phyloP scores from a whole-genome alignment of 2,329 filamentous ascomycete genomes.

The Penicillium janthinellum region DNA sequence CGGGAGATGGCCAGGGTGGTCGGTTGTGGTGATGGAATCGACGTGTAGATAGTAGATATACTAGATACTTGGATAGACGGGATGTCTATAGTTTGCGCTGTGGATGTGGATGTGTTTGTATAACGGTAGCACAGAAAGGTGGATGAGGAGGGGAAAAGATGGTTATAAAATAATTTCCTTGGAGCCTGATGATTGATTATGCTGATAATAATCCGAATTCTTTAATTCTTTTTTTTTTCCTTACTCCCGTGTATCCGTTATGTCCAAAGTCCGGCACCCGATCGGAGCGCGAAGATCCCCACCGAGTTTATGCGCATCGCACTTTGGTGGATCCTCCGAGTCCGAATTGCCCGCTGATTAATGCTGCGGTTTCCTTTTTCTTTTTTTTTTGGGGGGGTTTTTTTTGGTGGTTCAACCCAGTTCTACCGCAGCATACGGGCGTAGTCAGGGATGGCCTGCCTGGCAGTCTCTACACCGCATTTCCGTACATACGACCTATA shows the following conservation, averaged over 20 bases:
- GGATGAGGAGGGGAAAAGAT: neutral
- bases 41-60: neutral
- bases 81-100: neutral
- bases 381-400: neutral
- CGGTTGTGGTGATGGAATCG: neutral
- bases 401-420: too few relatives aligned
- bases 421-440: too few relatives aligned
- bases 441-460: neutral
- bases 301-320: conserved; percentile 12
- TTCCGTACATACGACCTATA: neutral
- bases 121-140: neutral
- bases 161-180: conserved; percentile 8
- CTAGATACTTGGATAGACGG: too few relatives aligned
- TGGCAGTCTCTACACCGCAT: conserved; percentile 1
- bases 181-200: conserved; percentile 1
- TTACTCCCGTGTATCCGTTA: conserved; percentile 18
- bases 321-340: conserved; percentile 16
- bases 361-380: conserved; percentile 2
- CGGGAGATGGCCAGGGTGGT: neutral
- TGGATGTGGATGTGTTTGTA: neutral
- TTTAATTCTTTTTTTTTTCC: conserved; percentile 15
- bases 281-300: conserved; percentile 20
- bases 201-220: conserved; percentile 1
- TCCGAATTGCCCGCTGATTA: conserved; percentile 17
- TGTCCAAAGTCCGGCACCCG: conserved; percentile 18